These are phyloP conservation scores for Akanthomyces uredinophilus DNA, from an alignment of 2,329 filamentous ascomycete species.

Conservation along the genomic window DNA sequence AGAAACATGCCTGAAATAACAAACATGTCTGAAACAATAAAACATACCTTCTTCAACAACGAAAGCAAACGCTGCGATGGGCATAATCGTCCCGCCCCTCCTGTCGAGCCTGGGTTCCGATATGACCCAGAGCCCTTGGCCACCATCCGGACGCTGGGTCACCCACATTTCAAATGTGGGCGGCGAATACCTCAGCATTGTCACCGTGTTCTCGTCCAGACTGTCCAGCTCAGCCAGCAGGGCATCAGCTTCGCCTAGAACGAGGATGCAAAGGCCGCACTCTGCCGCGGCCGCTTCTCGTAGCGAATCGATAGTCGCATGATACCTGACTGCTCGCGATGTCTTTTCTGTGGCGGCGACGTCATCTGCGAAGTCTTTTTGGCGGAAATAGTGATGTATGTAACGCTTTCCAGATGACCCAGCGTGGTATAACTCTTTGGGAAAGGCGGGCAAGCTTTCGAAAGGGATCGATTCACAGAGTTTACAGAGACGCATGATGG, in stretches of 20 bases:
- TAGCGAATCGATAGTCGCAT: not conserved
- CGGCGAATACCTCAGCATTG: not conserved
- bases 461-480: not conserved
- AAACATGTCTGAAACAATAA: no score
- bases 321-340: not conserved
- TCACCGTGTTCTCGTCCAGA: not conserved
- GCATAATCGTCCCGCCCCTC: not conserved
- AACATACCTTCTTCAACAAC: not conserved
- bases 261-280: not conserved
- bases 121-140: slow-evolving; percentile 3
- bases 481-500: not conserved
- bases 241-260: not conserved
- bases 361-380: not conserved
- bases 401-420: not conserved
- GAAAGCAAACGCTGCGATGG: slow-evolving; percentile 3
- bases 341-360: not conserved
- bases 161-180: slow-evolving; percentile 11
- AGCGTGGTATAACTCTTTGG: not conserved
- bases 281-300: not conserved
- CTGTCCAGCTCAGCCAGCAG: not conserved
- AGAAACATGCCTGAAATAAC: no score
- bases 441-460: not conserved
- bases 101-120: not conserved
- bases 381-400: not conserved
- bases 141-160: not conserved